Base-by-base conservation (phyloP, 2,329 filamentous ascomycete genomes). In the Alternaria sp. region DNA sequence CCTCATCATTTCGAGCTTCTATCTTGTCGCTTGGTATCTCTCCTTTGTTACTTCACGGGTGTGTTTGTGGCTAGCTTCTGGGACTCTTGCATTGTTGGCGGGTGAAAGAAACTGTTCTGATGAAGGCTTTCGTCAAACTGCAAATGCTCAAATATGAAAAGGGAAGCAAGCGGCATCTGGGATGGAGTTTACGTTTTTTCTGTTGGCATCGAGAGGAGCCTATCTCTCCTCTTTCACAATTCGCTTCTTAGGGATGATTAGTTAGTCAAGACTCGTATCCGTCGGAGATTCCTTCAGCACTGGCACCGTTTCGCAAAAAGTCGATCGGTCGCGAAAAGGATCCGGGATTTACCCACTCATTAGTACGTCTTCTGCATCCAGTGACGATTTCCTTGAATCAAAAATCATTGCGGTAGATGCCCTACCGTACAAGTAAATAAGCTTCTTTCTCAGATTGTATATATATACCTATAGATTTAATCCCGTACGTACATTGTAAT, bases 251-350 rank as follows among this genome's bases (percentile, higher is more conserved):
- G 75, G 77, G 77, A 78, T 77, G 71, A 76, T 71, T 78, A 79
- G 76, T 70, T 77, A 77, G 75, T 79, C 77, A 78, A 78, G 77
- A 77, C 77, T 79, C 77, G 77, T 79, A 79, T 79, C 77, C 75
- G 73, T 73, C 74, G 66, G 76, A 63, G 71, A 71, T 73, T 17
- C 23, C 67, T 67, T 53, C 5, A 36, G 63, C 59, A 62, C 43
- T 65, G 66, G 47, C 32, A 40, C 51, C 50, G 62, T 58, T 60
- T 65, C 36, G 52, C 46, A 55, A 44, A 52, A 51, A 49, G 55
- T 57, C 55, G 65, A 54, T 62, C 54, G 62, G 63, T 62, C 57
- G 28, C 47, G 59, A 44, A 53, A 65, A 65, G 58, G 67, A 70
- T 73, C 69, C 75, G 72, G 75, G 77, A 78, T 79, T 79, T 79